Evolutionary conservation across 2,329 filamentous ascomycete genomes (phyloP).

Genomic region (Macrophomina phaseolina): DNA sequence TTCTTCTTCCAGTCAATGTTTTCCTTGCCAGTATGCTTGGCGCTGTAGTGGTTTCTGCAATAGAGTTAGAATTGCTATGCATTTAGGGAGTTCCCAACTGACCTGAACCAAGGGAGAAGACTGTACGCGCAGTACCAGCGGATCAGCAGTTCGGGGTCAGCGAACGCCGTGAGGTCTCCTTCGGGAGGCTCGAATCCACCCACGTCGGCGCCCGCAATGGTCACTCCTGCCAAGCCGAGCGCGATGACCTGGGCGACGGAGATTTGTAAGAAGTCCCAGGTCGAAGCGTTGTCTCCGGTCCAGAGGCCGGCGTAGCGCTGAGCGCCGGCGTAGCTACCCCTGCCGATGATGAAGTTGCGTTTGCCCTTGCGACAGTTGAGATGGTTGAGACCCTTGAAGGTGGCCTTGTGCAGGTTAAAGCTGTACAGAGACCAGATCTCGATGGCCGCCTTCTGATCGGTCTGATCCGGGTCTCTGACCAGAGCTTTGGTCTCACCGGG

Average conservation of each 20-base stretch:
- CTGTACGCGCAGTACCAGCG: slow-evolving; percentile 45
- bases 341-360: slow-evolving; percentile 49
- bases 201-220: slow-evolving; percentile 45
- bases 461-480: not conserved
- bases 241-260: slow-evolving; percentile 46
- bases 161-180: slow-evolving; percentile 35
- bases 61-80: slow-evolving; percentile 7
- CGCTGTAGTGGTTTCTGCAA: slow-evolving; percentile 43
- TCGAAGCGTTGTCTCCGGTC: slow-evolving; percentile 47
- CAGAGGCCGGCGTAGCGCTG: slow-evolving; percentile 48
- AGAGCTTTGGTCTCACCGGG: slow-evolving; percentile 26
- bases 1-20: not conserved
- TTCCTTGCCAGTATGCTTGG: not conserved
- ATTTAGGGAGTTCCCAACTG: no score
- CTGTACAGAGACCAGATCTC: slow-evolving; percentile 49
- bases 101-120: slow-evolving; percentile 40
- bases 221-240: slow-evolving; percentile 43
- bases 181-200: slow-evolving; percentile 39
- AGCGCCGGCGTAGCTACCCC: slow-evolving; percentile 47
- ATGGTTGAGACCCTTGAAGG: slow-evolving; percentile 42
- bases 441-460: slow-evolving; percentile 39
- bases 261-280: slow-evolving; percentile 48
- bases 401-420: slow-evolving; percentile 49
- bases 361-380: slow-evolving; percentile 32
- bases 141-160: slow-evolving; percentile 44